Evolutionary conservation across 495 filamentous ascomycete genomes (phyloP), one percentile per base, ranked within the genome.

Genomic region (Geopyxis carbonaria): DNA sequence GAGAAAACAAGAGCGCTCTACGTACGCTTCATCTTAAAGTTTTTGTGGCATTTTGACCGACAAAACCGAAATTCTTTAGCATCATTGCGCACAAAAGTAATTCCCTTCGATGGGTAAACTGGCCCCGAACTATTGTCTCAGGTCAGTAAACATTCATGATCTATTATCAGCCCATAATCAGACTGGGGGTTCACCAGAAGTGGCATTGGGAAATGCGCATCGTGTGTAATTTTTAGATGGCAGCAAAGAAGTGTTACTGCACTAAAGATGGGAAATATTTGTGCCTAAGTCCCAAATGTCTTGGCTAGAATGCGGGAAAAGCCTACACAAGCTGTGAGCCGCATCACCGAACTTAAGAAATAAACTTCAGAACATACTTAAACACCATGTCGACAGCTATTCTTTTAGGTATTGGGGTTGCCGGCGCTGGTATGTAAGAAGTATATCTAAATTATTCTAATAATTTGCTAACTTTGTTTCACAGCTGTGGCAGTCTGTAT

Each of bases 21-120:
- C 59, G 40, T 77, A 48, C 89, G 75, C 75, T 94, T 93, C 83
- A 92, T 93, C 65, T 93, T 93, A 73, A 94, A 93, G 67, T 91
- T 91, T 65, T 85, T 82, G 63, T 92, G 83, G 67, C 86, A 93
- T 68, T 93, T 94, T 44, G 68, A 75, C 30, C 83, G 69, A 67
- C 83, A 92, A 69, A 72, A 71, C 38, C 67, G 61, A 61, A 81
- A 81, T 38, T 65, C 62, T 52, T 67, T 67, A 47, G 79, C 80
- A 59, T 92, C 82, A 57, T 85, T 85, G 50, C 56, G 45, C 19
- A 53, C 73, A 55, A 83, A 82, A 45, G 78, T 83, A 52, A 94
- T 94, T 46, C 87, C 80, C 59, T 89, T 87, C 55, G 72, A 71
- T 27, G 86, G 85, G 63, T 89, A 93, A 59, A 73, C 70, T 22